Percentiles rank a stretch among this genome's conserved stretches.
Evolutionary conservation across 331 rosid genomes (phyloP).

Genomic region (Rhamnella rubrinervis): DNA sequence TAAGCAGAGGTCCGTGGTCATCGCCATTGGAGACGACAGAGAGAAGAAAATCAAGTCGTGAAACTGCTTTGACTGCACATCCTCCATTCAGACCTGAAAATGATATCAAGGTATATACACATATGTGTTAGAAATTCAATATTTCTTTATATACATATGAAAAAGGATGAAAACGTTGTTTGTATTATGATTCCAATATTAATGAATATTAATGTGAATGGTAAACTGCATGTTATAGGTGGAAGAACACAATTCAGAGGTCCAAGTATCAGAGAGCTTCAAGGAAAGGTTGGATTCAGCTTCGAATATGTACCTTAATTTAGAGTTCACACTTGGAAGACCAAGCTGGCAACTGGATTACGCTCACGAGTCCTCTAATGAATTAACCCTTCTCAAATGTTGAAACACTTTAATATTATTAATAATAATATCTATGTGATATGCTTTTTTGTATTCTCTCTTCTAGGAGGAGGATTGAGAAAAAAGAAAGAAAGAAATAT

Average conservation of each 20-base stretch:
- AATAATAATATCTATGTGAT: neutral
- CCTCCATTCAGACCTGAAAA: slow-evolving; percentile 29
- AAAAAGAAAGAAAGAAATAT: neutral
- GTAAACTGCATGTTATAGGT: slow-evolving; percentile 22
- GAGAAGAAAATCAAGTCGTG: slow-evolving; percentile 29
- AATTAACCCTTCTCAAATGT: slow-evolving; percentile 58
- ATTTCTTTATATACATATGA: too few species aligned
- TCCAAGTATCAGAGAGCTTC: slow-evolving; percentile 28
- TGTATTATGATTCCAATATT: neutral
- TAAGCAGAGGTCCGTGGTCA: slow-evolving; percentile 39
- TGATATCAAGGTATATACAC: slow-evolving; percentile 37
- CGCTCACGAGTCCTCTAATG: slow-evolving; percentile 48
- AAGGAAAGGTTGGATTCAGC: slow-evolving; percentile 53
- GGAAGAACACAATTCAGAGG: slow-evolving; percentile 35
- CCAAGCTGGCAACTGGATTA: slow-evolving; percentile 56
- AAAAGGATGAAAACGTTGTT: too few species aligned
- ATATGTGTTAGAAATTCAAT: neutral
- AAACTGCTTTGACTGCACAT: slow-evolving; percentile 19
- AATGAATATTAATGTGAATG: neutral
- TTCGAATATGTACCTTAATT: slow-evolving; percentile 48
- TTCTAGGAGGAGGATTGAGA: slow-evolving; percentile 3
- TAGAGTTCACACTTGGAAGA: slow-evolving; percentile 74
- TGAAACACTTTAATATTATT: neutral
- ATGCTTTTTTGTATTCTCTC: neutral
- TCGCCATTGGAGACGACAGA: slow-evolving; percentile 38